Percentiles rank a stretch among this genome's conserved stretches.
phyloP scores from a whole-genome alignment of 176 grass and related monocot species.

The Carex cristatella region DNA sequence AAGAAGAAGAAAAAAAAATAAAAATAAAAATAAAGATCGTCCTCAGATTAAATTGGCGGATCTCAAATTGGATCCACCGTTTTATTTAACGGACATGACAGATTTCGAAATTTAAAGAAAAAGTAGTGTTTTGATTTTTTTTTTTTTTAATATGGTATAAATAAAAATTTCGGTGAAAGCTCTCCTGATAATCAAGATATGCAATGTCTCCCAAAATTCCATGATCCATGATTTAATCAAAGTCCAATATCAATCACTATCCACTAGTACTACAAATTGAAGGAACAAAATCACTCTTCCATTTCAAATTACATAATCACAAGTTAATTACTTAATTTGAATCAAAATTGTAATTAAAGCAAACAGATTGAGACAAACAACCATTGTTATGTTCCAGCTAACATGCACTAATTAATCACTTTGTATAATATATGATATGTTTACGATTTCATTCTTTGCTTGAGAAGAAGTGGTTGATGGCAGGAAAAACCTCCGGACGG shows the following conservation, averaged over 20 bases:
- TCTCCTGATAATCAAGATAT: background rate
- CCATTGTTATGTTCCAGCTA: background rate
- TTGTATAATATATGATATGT: background rate
- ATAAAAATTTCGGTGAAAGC: background rate
- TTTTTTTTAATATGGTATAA: too few species aligned
- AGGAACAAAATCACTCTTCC: background rate
- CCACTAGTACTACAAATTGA: background rate
- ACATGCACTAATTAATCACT: background rate
- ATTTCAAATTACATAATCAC: conserved; percentile 1
- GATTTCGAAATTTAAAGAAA: too few species aligned
- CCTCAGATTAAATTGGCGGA: too few species aligned
- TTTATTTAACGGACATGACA: too few species aligned
- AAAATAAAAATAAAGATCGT: too few species aligned
- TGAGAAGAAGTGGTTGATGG: conserved; percentile 62
- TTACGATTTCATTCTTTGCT: conserved; percentile 5
- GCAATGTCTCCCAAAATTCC: background rate
- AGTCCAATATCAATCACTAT: background rate
- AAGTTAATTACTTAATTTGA: background rate
- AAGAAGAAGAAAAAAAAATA: too few species aligned
- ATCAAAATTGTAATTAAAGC: background rate
- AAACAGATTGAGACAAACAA: background rate
- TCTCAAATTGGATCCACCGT: too few species aligned
- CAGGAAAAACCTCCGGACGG: conserved; percentile 59
- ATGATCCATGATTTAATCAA: background rate
- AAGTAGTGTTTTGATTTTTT: too few species aligned